Conservation (phyloP, 257 asterid species). For the Nicotiana attenuata region DNA sequence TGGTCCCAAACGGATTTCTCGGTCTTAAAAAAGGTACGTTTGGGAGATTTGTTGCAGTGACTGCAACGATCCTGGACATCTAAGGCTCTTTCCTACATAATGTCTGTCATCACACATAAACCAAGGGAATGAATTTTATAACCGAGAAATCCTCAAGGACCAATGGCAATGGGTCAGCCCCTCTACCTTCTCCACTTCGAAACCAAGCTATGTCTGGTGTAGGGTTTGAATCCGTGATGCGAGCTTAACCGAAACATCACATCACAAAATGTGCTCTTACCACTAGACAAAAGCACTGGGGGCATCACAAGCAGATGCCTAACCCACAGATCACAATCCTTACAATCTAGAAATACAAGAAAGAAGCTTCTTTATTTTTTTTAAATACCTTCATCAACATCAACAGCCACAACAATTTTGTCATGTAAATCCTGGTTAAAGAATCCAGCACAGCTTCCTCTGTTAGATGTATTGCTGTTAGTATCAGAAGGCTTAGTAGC, state of each 20-base stretch:
- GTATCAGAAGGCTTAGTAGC: neutral
- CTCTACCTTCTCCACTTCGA: too few relatives aligned
- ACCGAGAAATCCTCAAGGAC: too few relatives aligned
- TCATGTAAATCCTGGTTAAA: neutral
- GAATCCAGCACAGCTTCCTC: conserved; percentile 12
- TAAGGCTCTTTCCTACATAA: neutral
- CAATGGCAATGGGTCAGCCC: too few relatives aligned
- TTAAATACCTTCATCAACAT: conserved; percentile 65
- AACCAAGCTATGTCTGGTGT: too few relatives aligned
- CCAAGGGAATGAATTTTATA: neutral
- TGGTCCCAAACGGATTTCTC: too few relatives aligned
- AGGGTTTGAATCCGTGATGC: too few relatives aligned
- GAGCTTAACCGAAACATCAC: too few relatives aligned
- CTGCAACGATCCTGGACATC: neutral
- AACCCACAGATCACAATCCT: neutral
- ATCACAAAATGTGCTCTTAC: too few relatives aligned
- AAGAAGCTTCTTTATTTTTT: neutral
- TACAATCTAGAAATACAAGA: neutral
- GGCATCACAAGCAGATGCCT: too few relatives aligned
- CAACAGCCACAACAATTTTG: conserved; percentile 18
- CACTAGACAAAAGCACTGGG: too few relatives aligned
- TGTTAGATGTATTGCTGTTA: neutral
- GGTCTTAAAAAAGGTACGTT: too few relatives aligned
- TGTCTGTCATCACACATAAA: neutral
- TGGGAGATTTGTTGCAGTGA: neutral